Evolutionary conservation across 371 early-diverging fungal genomes (phyloP), one percentile per base, ranked within the genome.

Genomic region (Mucor irregularis): DNA sequence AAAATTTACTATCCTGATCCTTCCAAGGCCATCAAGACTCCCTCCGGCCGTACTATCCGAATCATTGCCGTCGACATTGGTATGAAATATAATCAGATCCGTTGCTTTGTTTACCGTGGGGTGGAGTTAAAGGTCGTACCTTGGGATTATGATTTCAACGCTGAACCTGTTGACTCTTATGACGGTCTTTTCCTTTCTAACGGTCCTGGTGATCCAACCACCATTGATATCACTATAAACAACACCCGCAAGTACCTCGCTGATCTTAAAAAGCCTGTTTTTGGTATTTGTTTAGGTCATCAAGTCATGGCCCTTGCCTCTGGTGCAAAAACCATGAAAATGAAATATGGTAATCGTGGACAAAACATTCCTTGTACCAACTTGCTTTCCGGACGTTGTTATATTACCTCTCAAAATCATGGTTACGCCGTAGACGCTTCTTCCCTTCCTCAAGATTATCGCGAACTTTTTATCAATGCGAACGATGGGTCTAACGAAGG

Each of bases 401-500:
- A 93, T 80, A 98, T 98, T 67, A 94, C 96, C 3, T 94, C 96
- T 31, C 93, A 92, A 80, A 98, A 98, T 79, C 98, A 97, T 70
- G 97, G 98, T 49, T 98, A 89, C 73, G 96, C 95, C 10, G 97
- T 98, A 55, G 90, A 96, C 76, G 87, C 89, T 38, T 56, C 67
- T 11, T 83, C 94, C 1, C 81, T 98, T 40, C 84, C 92, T 9
- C 67, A 73, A 5, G 87, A 80, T 31, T 93, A 90, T 84, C 77
- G 85, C 69, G 96, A 95, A 73, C 84, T 92, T 38, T 98, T 97
- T 75, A 90, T 94, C 58, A 98, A 98, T 63, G 97, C 97, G 61
- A 98, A 98, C 74, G 98, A 98, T 69, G 92, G 91, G 4, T 92
- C 95, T 28, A 98, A 98, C 84, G 98, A 98, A 78, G 98, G 98